phyloP scores from a whole-genome alignment of 164 flowering plant genomes.

The Litsea cubeba region DNA sequence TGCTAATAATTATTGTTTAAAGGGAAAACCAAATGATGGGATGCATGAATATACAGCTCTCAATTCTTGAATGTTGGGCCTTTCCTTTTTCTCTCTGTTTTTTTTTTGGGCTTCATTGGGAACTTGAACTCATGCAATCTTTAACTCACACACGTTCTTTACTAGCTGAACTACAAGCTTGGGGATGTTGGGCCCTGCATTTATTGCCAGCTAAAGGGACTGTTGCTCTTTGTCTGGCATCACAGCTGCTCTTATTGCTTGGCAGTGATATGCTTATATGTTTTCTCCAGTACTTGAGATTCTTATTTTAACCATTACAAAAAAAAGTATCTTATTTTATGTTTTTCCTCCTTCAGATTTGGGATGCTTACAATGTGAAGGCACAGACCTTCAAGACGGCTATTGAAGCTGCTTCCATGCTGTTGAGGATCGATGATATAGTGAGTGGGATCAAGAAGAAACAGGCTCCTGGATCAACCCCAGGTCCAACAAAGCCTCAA shows the following conservation, averaged over 20 bases:
- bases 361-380: conserved; percentile 96
- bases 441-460: conserved; percentile 98
- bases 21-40: too few relatives aligned
- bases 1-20: too few relatives aligned
- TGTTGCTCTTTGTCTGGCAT: too few relatives aligned
- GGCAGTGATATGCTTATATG: not conserved
- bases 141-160: too few relatives aligned
- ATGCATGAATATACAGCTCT: too few relatives aligned
- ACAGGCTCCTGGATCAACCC: conserved; percentile 72
- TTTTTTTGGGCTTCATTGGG: too few relatives aligned
- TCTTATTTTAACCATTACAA: not conserved
- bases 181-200: too few relatives aligned
- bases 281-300: not conserved
- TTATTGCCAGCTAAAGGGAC: too few relatives aligned
- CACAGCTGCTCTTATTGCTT: not conserved
- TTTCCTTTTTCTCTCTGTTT: too few relatives aligned
- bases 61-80: too few relatives aligned
- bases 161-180: too few relatives aligned
- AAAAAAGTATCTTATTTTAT: not conserved
- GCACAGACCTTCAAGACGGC: conserved; percentile 96
- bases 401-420: conserved; percentile 99
- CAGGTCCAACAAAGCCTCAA: conserved; percentile 57
- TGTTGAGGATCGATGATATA: conserved; percentile 92
- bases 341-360: conserved; percentile 43
- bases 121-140: too few relatives aligned